phyloP scores from a whole-genome alignment of 441 rosid species.

The Eutrema salsugineum region DNA sequence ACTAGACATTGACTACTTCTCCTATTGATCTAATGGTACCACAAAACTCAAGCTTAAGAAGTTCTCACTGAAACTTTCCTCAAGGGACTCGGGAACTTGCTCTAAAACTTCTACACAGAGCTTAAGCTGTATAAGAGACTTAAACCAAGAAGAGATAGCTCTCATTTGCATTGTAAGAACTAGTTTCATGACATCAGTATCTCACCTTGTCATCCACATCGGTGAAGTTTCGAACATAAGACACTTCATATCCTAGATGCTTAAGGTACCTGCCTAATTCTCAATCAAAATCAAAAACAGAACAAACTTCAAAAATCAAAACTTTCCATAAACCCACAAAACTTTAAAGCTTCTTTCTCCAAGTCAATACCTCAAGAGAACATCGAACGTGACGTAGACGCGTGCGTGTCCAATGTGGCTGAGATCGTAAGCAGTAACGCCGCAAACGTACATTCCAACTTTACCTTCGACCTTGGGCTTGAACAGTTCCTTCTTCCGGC shows the following conservation, averaged over 20 bases:
- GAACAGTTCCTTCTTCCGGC: slow-evolving; percentile 61
- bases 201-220: slow-evolving; percentile 97
- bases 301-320: slow-evolving; percentile 11
- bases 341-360: neutral
- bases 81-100: neutral
- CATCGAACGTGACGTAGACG: slow-evolving; percentile 84
- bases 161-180: neutral
- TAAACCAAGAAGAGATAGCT: neutral
- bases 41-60: neutral
- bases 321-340: slow-evolving; percentile 4
- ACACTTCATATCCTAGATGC: slow-evolving; percentile 82
- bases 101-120: neutral
- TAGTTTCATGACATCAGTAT: neutral
- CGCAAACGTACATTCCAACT: slow-evolving; percentile 97
- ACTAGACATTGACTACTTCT: neutral
- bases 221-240: slow-evolving; percentile 86
- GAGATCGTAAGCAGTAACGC: slow-evolving; percentile 94
- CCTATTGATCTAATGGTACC: neutral
- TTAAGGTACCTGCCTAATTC: slow-evolving; percentile 82
- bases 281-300: slow-evolving; percentile 25
- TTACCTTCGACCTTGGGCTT: slow-evolving; percentile 66
- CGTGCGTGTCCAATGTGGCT: slow-evolving; percentile 98
- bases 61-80: neutral
- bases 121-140: neutral
- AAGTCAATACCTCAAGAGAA: slow-evolving; percentile 56